Conservation (phyloP, 2,329 filamentous ascomycete species). For the Septoria petroselini region DNA sequence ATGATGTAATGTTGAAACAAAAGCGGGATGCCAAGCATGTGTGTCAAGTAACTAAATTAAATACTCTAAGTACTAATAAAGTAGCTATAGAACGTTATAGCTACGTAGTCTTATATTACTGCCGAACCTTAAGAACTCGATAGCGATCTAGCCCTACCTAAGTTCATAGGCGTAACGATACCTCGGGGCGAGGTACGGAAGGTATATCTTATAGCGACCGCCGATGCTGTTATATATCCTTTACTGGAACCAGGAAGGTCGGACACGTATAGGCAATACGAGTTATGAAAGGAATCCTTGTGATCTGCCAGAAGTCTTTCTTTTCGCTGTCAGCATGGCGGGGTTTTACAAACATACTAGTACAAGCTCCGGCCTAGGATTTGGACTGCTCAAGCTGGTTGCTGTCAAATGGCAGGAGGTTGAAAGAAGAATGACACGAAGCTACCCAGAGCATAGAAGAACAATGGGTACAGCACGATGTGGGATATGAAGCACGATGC, state of each 20-base stretch:
- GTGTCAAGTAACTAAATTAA: slow-evolving; percentile 17
- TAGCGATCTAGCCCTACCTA: slow-evolving; percentile 11
- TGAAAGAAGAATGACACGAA: too few relatives aligned
- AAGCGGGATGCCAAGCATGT: too few relatives aligned
- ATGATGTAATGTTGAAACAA: too few relatives aligned
- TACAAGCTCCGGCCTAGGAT: too few relatives aligned
- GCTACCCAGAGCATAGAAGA: too few relatives aligned
- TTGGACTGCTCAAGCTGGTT: too few relatives aligned
- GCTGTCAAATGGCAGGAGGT: too few relatives aligned
- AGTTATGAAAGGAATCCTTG: background rate
- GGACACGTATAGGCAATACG: background rate
- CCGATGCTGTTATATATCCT: background rate
- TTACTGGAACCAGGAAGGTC: background rate
- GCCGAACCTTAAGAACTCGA: slow-evolving; percentile 18
- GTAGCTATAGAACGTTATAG: background rate
- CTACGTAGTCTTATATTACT: background rate
- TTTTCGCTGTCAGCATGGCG: too few relatives aligned
- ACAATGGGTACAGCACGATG: too few relatives aligned
- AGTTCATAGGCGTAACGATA: slow-evolving; percentile 11
- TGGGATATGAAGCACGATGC: too few relatives aligned
- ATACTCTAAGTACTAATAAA: slow-evolving; percentile 5
- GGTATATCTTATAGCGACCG: background rate
- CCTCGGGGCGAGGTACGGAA: slow-evolving; percentile 12
- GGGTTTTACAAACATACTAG: too few relatives aligned
- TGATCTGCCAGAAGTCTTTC: too few relatives aligned